Conservation (phyloP, 768 basidiomycete genomes). For the Termitomyces sp. region DNA sequence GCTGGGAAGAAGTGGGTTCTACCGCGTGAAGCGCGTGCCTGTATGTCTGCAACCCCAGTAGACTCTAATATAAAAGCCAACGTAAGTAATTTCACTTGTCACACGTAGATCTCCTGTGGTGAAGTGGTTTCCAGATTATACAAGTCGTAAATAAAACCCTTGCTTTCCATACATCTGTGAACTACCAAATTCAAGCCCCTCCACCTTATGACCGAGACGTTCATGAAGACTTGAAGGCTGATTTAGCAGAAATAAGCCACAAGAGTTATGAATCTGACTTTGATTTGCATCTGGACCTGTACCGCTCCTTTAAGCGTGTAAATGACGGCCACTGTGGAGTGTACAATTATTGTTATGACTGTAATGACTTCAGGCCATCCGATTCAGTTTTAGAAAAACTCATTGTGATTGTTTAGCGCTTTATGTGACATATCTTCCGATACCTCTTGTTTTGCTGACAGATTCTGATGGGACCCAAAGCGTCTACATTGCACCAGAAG, state of each 20-base stretch:
- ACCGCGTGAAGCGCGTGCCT: constrained; percentile 45
- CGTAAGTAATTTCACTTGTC: constrained; percentile 30
- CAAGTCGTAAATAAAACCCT: constrained; percentile 55
- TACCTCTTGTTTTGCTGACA: constrained; percentile 44
- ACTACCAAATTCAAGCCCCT: constrained; percentile 53
- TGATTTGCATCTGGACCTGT: constrained; percentile 51
- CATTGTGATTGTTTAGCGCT: constrained; percentile 23
- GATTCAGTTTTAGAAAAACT: not conserved
- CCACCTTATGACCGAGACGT: constrained; percentile 48
- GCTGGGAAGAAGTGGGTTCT: constrained; percentile 52
- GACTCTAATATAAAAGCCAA: constrained; percentile 44
- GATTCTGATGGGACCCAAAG: constrained; percentile 37
- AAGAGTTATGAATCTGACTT: constrained; percentile 46
- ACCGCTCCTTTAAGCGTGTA: constrained; percentile 45
- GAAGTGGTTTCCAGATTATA: constrained; percentile 34
- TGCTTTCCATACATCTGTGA: constrained; percentile 57
- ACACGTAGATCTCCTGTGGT: not conserved
- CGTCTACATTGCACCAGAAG: constrained; percentile 50
- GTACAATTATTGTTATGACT: constrained; percentile 46
- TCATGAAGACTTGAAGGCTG: constrained; percentile 49
- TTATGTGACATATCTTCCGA: constrained; percentile 44
- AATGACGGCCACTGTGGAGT: constrained; percentile 58
- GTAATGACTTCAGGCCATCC: constrained; percentile 9
- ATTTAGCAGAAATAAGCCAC: constrained; percentile 43
- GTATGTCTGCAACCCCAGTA: constrained; percentile 44